These are phyloP conservation scores for Populus trichocarpa DNA, from an alignment of 441 rosid genomes.

Conservation along the genomic window DNA sequence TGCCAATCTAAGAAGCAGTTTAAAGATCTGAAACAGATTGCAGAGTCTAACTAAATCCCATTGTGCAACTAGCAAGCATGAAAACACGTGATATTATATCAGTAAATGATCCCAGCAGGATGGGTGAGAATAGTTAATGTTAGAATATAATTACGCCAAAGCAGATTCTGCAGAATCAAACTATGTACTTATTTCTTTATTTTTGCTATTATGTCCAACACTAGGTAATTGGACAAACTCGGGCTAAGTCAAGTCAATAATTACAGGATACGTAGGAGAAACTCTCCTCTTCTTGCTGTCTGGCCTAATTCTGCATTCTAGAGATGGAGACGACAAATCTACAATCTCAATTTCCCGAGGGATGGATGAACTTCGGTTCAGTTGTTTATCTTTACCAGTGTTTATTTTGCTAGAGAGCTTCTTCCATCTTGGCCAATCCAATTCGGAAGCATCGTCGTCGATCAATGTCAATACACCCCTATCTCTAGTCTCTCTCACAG, in stretches of 20 bases:
- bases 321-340: slow-evolving; percentile 73
- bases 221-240: slow-evolving; percentile 29
- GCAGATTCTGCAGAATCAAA: not conserved
- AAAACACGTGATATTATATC: too few species aligned
- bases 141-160: not conserved
- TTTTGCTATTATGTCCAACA: not conserved
- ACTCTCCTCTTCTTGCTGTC: slow-evolving; percentile 47
- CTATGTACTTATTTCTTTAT: not conserved
- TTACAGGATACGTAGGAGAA: slow-evolving; percentile 29
- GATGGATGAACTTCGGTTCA: slow-evolving; percentile 6
- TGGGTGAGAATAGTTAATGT: not conserved
- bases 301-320: slow-evolving; percentile 39
- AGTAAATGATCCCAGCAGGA: not conserved
- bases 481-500: slow-evolving; percentile 3
- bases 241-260: slow-evolving; percentile 67
- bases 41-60: not conserved
- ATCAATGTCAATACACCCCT: not conserved
- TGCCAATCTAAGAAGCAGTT: not conserved
- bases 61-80: not conserved
- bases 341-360: slow-evolving; percentile 50
- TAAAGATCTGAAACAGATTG: not conserved
- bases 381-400: slow-evolving; percentile 20
- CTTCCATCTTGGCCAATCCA: slow-evolving; percentile 8
- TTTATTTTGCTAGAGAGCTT: not conserved
- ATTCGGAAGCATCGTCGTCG: not conserved